Evolutionary conservation across 2,329 filamentous ascomycete species (phyloP), one percentile per base, ranked within the genome.

Genomic region (Fusarium zealandicum): DNA sequence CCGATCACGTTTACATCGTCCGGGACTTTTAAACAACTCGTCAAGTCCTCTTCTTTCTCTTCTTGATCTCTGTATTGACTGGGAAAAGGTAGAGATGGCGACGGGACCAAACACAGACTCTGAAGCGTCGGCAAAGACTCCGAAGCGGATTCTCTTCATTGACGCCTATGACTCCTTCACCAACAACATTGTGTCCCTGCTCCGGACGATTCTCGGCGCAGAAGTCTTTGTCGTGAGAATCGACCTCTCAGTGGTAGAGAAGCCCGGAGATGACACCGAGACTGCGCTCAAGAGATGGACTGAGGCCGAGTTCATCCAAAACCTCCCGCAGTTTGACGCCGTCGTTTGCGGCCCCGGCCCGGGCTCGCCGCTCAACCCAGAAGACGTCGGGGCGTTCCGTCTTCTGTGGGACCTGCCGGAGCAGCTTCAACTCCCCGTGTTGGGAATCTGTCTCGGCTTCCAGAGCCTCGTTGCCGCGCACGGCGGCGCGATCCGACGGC

Each of bases 131-230:
- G 50, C 37, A 39, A 47, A 47, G 16, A 27, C 41, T 30, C 54
- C 54, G 48, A 69, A 59, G 50, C 78, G 78, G 55, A 89, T 98
- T 58, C 84, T 98, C 59, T 96, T 96, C 75, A 81, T 99, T 64
- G 95, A 98, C 73, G 93, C 93, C 58, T 96, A 96, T 75, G 95
- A 99, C 77, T 97, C 93, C 35, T 99, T 97, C 75, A 91, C 92
- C 49, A 93, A 96, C 76, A 98, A 97, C 76, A 95, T 98, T 67
- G 86, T 96, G 46, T 87, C 90, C 6, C 83, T 96, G 28, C 81
- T 98, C 39, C 83, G 89, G 64, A 85, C 88, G 4, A 80, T 85
- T 4, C 80, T 96, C 8, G 76, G 81, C 54, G 89, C 84, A 16
- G 79, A 87, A 13, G 88, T 96, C 28, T 83, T 73, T 35, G 70